Percentiles rank a stretch among this genome's conserved stretches.
These are phyloP conservation scores for Sporisorium exsertum DNA, from an alignment of 1,284 basidiomycete genomes.

Conservation along the genomic window DNA sequence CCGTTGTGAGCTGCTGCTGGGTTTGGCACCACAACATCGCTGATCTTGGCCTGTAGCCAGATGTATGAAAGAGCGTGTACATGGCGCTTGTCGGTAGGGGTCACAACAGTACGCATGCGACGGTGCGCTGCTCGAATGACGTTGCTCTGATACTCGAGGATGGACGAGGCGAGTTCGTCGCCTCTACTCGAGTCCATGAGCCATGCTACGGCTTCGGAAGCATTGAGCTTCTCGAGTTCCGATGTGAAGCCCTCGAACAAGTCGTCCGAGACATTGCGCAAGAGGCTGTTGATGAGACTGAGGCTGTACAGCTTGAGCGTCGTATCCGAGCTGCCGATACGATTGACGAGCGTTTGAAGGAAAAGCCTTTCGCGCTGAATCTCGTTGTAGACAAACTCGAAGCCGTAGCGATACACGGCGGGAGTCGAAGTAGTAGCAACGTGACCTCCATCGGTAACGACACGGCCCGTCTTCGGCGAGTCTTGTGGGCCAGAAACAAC, in stretches of 20 bases:
- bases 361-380: conserved; percentile 61
- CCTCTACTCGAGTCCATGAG: conserved; percentile 84
- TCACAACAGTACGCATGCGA: conserved; percentile 80
- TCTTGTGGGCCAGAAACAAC: conserved; percentile 71
- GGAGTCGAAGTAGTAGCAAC: conserved; percentile 23
- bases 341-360: conserved; percentile 60
- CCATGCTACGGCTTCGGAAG: conserved; percentile 76
- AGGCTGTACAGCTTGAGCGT: conserved; percentile 65
- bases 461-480: conserved; percentile 45
- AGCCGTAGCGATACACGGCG: conserved; percentile 58
- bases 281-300: conserved; percentile 81
- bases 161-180: conserved; percentile 85
- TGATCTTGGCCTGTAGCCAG: conserved; percentile 62
- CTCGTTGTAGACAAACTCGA: conserved; percentile 62
- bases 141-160: conserved; percentile 91
- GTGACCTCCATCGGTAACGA: conserved; percentile 34
- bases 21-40: conserved; percentile 74
- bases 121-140: conserved; percentile 83
- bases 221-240: conserved; percentile 82
- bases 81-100: conserved; percentile 62
- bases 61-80: conserved; percentile 61
- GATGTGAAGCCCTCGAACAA: conserved; percentile 82
- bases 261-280: conserved; percentile 80
- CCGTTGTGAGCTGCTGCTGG: conserved; percentile 69
- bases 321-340: conserved; percentile 66